Conservation (phyloP, 768 basidiomycete genomes). For the Arthromyces matolae region DNA sequence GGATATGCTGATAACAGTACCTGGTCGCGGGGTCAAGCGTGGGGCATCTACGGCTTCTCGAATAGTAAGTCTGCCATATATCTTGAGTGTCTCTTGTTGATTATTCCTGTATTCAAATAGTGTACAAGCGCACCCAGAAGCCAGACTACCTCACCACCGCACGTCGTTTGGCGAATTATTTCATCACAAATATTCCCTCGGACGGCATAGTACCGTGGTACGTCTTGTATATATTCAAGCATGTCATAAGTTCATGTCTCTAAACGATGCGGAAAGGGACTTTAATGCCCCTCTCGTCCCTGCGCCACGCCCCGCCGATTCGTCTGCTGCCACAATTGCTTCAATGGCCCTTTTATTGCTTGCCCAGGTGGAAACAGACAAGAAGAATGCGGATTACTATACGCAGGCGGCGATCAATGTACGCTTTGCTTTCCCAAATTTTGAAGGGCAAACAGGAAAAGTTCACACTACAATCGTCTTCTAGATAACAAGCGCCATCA, state of each 20-base stretch:
- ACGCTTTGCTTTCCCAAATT: constrained; percentile 9
- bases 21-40: constrained; percentile 73
- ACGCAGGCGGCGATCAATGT: constrained; percentile 48
- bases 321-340: constrained; percentile 65
- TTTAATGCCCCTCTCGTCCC: constrained; percentile 67
- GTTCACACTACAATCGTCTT: not conserved
- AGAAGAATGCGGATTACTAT: constrained; percentile 37
- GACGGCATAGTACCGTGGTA: constrained; percentile 69
- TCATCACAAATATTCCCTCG: constrained; percentile 52
- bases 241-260: not conserved
- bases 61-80: constrained; percentile 45
- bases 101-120: constrained; percentile 27
- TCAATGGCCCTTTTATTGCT: constrained; percentile 59
- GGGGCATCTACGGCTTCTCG: constrained; percentile 69
- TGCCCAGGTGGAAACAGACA: constrained; percentile 38
- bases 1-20: constrained; percentile 66
- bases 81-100: not conserved
- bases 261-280: constrained; percentile 44
- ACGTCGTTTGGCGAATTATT: constrained; percentile 55
- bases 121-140: constrained; percentile 55
- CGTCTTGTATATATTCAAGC: constrained; percentile 9
- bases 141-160: constrained; percentile 57
- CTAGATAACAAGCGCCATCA: constrained; percentile 17
- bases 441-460: not conserved
- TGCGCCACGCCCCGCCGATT: constrained; percentile 58